Evolutionary conservation across 768 basidiomycete species (phyloP).

Genomic region (Sarcodon sp.): DNA sequence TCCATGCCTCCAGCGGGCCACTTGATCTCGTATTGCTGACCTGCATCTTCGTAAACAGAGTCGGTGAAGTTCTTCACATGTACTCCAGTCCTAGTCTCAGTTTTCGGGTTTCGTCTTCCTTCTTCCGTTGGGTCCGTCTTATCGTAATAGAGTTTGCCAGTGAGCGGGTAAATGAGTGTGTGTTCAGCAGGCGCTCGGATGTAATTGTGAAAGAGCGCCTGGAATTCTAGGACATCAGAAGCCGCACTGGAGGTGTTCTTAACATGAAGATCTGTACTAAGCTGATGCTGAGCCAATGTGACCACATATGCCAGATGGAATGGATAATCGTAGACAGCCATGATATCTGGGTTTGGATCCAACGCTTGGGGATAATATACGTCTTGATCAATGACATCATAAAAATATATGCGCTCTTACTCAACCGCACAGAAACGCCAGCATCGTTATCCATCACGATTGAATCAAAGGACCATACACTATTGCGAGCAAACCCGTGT

Average conservation of each 20-base stretch:
- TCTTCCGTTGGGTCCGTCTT: slow-evolving; percentile 59
- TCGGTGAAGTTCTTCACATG: slow-evolving; percentile 61
- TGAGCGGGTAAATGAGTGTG: slow-evolving; percentile 51
- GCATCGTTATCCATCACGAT: slow-evolving; percentile 54
- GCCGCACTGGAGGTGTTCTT: slow-evolving; percentile 46
- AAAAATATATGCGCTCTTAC: slow-evolving; percentile 28
- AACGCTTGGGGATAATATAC: slow-evolving; percentile 31
- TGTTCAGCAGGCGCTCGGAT: slow-evolving; percentile 50
- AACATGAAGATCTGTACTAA: slow-evolving; percentile 75
- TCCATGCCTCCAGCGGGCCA: slow-evolving; percentile 48
- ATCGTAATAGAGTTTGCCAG: slow-evolving; percentile 59
- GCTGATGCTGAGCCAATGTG: slow-evolving; percentile 56
- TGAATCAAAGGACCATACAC: slow-evolving; percentile 56
- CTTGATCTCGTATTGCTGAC: slow-evolving; percentile 37
- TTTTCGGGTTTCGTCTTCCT: slow-evolving; percentile 33
- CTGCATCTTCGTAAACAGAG: slow-evolving; percentile 61
- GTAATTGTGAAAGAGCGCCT: slow-evolving; percentile 90
- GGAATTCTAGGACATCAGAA: slow-evolving; percentile 59
- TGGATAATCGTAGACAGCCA: slow-evolving; percentile 39
- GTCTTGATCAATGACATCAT: neutral
- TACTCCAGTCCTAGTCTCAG: slow-evolving; percentile 48
- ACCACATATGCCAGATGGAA: slow-evolving; percentile 78
- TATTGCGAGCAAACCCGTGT: slow-evolving; percentile 86
- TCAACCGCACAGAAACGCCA: slow-evolving; percentile 64
- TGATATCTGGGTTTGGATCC: slow-evolving; percentile 46